phyloP scores from a whole-genome alignment of 169 alveolate species.

The Amoebophrya sp. region DNA sequence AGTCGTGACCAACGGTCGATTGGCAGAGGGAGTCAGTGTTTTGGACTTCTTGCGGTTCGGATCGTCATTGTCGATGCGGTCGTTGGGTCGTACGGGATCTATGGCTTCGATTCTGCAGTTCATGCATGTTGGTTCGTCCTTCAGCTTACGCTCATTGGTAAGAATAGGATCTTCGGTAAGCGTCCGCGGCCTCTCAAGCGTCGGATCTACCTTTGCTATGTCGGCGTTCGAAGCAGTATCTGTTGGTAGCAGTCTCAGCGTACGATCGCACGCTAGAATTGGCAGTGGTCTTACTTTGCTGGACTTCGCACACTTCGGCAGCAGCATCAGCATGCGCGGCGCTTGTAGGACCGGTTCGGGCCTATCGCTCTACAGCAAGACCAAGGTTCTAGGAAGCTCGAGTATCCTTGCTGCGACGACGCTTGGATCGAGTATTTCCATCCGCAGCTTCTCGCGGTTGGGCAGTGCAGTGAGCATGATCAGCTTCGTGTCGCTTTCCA shows the following conservation, averaged over 20 bases:
- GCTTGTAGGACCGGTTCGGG: background rate
- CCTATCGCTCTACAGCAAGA: background rate
- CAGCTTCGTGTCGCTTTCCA: background rate
- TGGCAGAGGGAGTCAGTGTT: too few species aligned
- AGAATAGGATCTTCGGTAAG: background rate
- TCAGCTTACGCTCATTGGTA: background rate
- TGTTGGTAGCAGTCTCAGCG: conserved; percentile 12
- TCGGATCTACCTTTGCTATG: background rate
- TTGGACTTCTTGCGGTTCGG: background rate
- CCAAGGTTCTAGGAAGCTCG: background rate
- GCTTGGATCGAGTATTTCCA: background rate
- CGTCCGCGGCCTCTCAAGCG: background rate
- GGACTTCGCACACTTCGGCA: background rate
- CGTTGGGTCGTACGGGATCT: background rate
- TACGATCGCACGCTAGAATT: background rate
- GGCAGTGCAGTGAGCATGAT: background rate
- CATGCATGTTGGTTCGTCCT: background rate
- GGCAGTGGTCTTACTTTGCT: background rate
- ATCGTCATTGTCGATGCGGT: background rate
- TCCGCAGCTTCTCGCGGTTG: background rate
- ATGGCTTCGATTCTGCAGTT: background rate
- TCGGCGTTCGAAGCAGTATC: background rate
- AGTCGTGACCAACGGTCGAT: too few species aligned
- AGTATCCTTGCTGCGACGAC: background rate
- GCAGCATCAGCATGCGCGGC: background rate